Conservation (phyloP, 2,329 filamentous ascomycete genomes). For the Clarireedia homoeocarpa region DNA sequence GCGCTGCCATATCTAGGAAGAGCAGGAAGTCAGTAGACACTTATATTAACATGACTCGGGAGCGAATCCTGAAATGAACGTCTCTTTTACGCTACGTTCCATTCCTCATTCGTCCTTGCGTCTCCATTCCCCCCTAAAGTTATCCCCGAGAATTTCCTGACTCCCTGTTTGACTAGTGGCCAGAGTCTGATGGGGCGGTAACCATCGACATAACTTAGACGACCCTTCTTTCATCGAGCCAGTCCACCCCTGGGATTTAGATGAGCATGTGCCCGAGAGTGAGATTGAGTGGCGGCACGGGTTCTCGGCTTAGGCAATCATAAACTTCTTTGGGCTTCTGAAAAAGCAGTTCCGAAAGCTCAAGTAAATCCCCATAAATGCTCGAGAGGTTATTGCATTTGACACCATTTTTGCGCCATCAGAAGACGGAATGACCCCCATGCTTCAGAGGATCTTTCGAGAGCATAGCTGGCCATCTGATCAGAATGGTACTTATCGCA, state of each 20-base stretch:
- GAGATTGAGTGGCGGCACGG: conserved; percentile 9
- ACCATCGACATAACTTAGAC: neutral
- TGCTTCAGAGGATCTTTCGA: conserved; percentile 3
- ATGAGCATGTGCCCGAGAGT: conserved; percentile 10
- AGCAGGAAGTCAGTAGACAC: neutral
- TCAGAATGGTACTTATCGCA: conserved; percentile 1
- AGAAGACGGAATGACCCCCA: neutral
- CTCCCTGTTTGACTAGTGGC: conserved; percentile 20
- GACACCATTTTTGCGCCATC: neutral
- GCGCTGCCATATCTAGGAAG: neutral
- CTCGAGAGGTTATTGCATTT: neutral
- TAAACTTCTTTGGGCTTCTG: conserved; percentile 16
- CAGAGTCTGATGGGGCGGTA: conserved; percentile 13
- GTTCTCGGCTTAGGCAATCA: conserved; percentile 9
- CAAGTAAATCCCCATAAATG: conserved; percentile 11
- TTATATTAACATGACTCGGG: neutral
- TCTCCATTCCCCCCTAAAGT: conserved; percentile 1
- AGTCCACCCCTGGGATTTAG: conserved; percentile 7
- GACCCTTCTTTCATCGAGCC: neutral
- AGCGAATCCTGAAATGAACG: neutral
- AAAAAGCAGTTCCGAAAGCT: conserved; percentile 15
- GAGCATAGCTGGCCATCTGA: conserved; percentile 1
- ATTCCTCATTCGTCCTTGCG: neutral
- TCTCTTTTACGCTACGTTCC: neutral
- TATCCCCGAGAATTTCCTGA: neutral